phyloP scores from a whole-genome alignment of 78 protist species.

The Fonticula alba region DNA sequence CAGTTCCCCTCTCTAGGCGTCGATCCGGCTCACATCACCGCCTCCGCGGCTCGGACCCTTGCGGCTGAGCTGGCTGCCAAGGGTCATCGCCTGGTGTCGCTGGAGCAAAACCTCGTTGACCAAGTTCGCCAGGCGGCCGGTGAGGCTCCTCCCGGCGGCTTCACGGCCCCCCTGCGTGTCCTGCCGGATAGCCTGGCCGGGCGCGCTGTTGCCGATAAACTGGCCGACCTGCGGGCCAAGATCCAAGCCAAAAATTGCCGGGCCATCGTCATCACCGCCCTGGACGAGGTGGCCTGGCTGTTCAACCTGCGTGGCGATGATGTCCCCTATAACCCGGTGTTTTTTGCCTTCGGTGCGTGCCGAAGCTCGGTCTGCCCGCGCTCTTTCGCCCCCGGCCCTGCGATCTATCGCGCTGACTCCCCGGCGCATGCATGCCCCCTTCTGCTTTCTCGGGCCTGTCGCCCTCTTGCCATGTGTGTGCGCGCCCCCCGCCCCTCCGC shows the following conservation, averaged over 20 bases:
- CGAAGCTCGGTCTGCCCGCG: not conserved
- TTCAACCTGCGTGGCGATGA: constrained; percentile 59
- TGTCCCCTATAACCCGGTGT: constrained; percentile 36
- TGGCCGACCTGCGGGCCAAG: no score
- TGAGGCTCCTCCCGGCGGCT: no score
- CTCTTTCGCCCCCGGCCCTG: no score
- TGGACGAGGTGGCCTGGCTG: constrained; percentile 67
- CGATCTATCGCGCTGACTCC: not conserved
- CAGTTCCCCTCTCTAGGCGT: constrained; percentile 16
- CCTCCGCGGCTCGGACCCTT: no score
- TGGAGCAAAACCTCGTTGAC: constrained; percentile 29
- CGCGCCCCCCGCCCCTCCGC: not conserved
- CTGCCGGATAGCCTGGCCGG: not conserved
- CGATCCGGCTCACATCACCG: constrained; percentile 19
- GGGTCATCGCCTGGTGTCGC: not conserved
- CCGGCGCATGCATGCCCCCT: constrained; percentile 2
- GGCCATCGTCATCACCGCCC: constrained; percentile 33
- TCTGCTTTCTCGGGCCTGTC: not conserved
- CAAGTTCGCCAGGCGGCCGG: constrained; percentile 16
- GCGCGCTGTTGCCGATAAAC: no score
- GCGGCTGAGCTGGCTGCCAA: no score
- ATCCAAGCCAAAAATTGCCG: no score
- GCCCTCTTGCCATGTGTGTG: not conserved
- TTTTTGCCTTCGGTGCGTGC: constrained; percentile 13
- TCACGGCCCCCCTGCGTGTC: no score